phyloP scores from a whole-genome alignment of 352 stramenopile genomes.

The Phytophthora lateralis region DNA sequence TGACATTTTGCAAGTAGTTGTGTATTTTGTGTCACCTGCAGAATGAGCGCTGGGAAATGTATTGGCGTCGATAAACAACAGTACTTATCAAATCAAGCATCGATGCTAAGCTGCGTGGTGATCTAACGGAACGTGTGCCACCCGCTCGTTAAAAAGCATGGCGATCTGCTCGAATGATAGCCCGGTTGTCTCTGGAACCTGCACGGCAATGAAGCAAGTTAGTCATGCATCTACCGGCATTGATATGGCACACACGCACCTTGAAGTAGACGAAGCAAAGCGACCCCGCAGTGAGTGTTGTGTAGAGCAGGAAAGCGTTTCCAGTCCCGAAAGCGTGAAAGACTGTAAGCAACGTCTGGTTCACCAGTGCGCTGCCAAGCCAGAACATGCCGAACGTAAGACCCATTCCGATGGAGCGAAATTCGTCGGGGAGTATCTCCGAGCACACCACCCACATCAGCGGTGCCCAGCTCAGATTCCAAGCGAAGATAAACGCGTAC shows the following conservation, averaged over 20 bases:
- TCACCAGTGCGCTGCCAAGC: slow-evolving; percentile 68
- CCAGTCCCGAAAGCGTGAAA: slow-evolving; percentile 52
- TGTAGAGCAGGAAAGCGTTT: slow-evolving; percentile 68
- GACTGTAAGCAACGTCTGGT: slow-evolving; percentile 70
- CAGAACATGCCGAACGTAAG: slow-evolving; percentile 77
- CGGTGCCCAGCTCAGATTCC: slow-evolving; percentile 78
- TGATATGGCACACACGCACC: slow-evolving; percentile 20
- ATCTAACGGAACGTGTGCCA: slow-evolving; percentile 20
- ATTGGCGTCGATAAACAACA: not conserved
- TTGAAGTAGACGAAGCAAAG: slow-evolving; percentile 64
- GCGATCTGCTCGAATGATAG: slow-evolving; percentile 74
- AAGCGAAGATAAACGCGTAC: slow-evolving; percentile 75
- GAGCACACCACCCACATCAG: slow-evolving; percentile 81
- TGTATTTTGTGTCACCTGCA: slow-evolving; percentile 8
- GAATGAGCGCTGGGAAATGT: not conserved
- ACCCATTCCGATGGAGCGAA: slow-evolving; percentile 76
- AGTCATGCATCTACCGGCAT: not conserved
- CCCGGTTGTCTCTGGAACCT: slow-evolving; percentile 68
- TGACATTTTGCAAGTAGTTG: not conserved
- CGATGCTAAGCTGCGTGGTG: not conserved
- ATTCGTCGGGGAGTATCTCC: slow-evolving; percentile 66
- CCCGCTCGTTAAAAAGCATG: slow-evolving; percentile 43
- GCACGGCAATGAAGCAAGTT: not conserved
- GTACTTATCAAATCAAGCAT: not conserved
- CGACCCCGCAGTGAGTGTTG: slow-evolving; percentile 41